phyloP scores from a whole-genome alignment of 805 yeast genomes.

The Candida dendrica region DNA sequence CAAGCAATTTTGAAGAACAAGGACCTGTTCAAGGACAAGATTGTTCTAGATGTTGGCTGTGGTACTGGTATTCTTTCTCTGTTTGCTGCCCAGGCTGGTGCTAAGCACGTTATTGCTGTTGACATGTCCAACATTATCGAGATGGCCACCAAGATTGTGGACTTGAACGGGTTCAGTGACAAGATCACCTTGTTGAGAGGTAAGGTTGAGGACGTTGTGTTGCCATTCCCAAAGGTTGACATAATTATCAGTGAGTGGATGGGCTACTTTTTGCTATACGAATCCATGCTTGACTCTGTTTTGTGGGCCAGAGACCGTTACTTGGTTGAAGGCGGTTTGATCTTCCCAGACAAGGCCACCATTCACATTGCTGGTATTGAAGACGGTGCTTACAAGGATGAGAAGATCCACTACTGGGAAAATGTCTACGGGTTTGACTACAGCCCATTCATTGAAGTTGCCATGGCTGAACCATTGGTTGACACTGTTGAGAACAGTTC shows the following conservation, averaged over 20 bases:
- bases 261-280: slow-evolving; percentile 95
- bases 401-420: slow-evolving; percentile 91
- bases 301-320: slow-evolving; percentile 90
- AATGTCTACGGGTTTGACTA: slow-evolving; percentile 96
- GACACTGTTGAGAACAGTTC: slow-evolving; percentile 83
- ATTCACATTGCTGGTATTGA: slow-evolving; percentile 89
- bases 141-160: slow-evolving; percentile 88
- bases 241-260: slow-evolving; percentile 97
- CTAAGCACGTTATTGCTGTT: slow-evolving; percentile 94
- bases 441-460: slow-evolving; percentile 78
- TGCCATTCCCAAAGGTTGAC: slow-evolving; percentile 87
- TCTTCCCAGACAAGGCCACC: slow-evolving; percentile 90
- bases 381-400: slow-evolving; percentile 86
- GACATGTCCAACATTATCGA: slow-evolving; percentile 96
- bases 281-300: slow-evolving; percentile 96
- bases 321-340: slow-evolving; percentile 70
- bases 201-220: slow-evolving; percentile 83
- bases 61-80: slow-evolving; percentile 97
- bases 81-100: slow-evolving; percentile 99
- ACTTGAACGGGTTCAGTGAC: slow-evolving; percentile 75
- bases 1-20: slow-evolving; percentile 88
- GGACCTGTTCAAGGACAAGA: slow-evolving; percentile 82
- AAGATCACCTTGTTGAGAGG: slow-evolving; percentile 87
- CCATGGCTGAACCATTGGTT: slow-evolving; percentile 90
- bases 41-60: slow-evolving; percentile 96